Conservation (phyloP, 2,329 filamentous ascomycete species). For the Sporothrix euskadiensis region DNA sequence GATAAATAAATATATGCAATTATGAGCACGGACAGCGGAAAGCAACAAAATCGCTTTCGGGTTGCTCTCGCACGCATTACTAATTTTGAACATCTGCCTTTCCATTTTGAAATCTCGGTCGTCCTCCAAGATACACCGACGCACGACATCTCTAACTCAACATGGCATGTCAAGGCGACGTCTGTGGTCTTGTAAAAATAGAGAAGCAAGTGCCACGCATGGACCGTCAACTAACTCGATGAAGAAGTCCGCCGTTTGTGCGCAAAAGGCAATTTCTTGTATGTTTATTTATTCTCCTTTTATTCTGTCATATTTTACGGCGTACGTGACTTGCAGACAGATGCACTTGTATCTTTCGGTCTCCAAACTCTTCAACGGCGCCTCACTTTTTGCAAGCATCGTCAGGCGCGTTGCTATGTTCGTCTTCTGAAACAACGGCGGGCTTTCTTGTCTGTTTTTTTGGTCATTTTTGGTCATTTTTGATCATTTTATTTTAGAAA, state of each 20-base stretch:
- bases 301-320: not conserved
- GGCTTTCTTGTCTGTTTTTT: not conserved
- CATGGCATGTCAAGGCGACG: not conserved
- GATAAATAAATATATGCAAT: not conserved
- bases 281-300: not conserved
- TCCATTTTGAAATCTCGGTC: not conserved
- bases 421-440: conserved; percentile 23
- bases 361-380: not conserved
- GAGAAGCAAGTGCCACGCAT: too few relatives aligned
- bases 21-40: not conserved
- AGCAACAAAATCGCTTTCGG: not conserved
- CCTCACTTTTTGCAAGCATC: not conserved
- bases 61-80: not conserved
- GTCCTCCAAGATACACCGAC: not conserved
- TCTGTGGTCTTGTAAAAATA: not conserved
- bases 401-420: not conserved
- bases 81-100: not conserved
- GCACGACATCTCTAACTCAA: not conserved
- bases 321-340: not conserved
- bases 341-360: not conserved
- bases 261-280: not conserved
- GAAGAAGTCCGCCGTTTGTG: not conserved
- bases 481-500: not conserved
- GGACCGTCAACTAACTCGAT: not conserved
- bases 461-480: too few relatives aligned